These are phyloP conservation scores for Phialocephala subalpina DNA, from an alignment of 2,329 filamentous ascomycete species.

Conservation along the genomic window DNA sequence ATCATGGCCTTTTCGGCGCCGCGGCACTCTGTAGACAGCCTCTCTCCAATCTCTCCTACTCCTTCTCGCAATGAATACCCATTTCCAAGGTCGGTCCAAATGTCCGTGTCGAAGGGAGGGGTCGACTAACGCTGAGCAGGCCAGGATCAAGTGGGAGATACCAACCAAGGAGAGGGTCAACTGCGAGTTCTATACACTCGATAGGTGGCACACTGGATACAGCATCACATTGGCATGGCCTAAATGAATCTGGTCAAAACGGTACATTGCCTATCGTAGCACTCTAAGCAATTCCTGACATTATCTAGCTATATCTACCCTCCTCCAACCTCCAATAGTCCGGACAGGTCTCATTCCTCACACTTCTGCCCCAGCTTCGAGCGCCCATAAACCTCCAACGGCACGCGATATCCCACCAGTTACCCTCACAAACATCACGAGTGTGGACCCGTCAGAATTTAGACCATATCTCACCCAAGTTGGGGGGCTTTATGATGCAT, in stretches of 20 bases:
- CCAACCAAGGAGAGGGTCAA: conserved; percentile 76
- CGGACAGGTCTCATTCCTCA: conserved; percentile 87
- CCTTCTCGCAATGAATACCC: conserved; percentile 56
- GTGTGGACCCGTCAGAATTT: conserved; percentile 82
- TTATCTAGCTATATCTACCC: conserved; percentile 80
- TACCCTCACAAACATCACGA: conserved; percentile 85
- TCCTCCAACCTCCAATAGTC: conserved; percentile 90
- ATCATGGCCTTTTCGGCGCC: conserved; percentile 52
- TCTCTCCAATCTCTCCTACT: conserved; percentile 49
- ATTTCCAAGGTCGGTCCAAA: conserved; percentile 57
- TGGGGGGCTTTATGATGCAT: conserved; percentile 86
- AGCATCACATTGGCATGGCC: conserved; percentile 62
- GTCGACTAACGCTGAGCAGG: conserved; percentile 43
- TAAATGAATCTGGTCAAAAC: conserved; percentile 83
- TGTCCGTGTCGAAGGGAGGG: not conserved
- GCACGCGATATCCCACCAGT: conserved; percentile 93
- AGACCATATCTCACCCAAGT: conserved; percentile 86
- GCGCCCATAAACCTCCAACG: conserved; percentile 82
- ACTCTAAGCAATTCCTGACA: conserved; percentile 19
- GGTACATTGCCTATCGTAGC: conserved; percentile 55
- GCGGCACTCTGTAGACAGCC: conserved; percentile 56
- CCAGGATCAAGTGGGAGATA: conserved; percentile 47
- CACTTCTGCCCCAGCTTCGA: conserved; percentile 72
- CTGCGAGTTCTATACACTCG: conserved; percentile 86
- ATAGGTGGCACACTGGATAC: conserved; percentile 85